Evolutionary conservation across 306 rosid genomes (phyloP), one percentile per base, ranked within the genome.

Genomic region (Cucurbita maxima): DNA sequence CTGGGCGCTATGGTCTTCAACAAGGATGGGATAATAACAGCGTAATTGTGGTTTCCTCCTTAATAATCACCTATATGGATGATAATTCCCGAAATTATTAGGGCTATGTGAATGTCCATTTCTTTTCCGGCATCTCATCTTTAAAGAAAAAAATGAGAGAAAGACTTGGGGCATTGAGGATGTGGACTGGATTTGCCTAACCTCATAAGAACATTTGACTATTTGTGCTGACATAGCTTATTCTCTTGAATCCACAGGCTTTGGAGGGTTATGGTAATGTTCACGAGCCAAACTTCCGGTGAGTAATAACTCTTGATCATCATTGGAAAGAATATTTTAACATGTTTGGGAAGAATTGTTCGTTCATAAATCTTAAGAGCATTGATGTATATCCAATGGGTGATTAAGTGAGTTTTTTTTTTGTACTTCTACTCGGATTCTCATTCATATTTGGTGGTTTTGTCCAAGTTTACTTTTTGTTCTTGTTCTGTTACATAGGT

Each of bases 161-260:
- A 83, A 92, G 96, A 87, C 81, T 80, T 85, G 88, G 92, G 97
- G 88, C 92, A 89, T 79, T 94, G 86, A 87, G 90, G 96, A 91
- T 94, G 85, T 79, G 97, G 99, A 94, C 87, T 94, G 96, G 96
- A 90, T 93, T 93, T 93, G 93, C 97, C 90, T 90, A 90, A 87
- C 87, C 89, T 86, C 96, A 63, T 89, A 80, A 81, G 86, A 85
- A 83, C 86, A 80, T 87, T 30, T 94, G 88, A 91, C 86, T 86
- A 81, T 86, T 84, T 84, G 85, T 88, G 95, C 99, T 94, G 99
- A 94, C 96, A 91, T 86, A 87, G 82, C 91, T 94, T 94, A 87
- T 94, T 94, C 92, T 94, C 99, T 94, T 94, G 87, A 89, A 91
- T 94, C 94, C 99, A 94, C 99, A 94, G 99, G 99, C 99, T 91